A percentile compares a stretch with the other conserved stretches of the same genome.
phyloP scores from a whole-genome alignment of 169 alveolate genomes.

The Cryptosporidium meleagridis region DNA sequence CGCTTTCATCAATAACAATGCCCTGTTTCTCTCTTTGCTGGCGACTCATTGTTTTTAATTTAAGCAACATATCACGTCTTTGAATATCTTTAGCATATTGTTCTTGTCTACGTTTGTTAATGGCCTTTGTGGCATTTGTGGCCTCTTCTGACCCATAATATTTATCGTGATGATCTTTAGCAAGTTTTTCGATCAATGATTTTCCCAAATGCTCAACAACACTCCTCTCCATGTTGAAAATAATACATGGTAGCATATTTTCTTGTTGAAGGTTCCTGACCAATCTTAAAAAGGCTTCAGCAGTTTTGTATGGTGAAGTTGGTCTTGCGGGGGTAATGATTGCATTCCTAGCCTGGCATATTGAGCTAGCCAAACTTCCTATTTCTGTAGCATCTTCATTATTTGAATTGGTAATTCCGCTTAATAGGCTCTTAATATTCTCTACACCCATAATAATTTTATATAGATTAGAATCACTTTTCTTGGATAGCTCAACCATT shows the following conservation, averaged over 20 bases:
- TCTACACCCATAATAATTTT: conserved; percentile 38
- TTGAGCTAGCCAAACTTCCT: conserved; percentile 26
- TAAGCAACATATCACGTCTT: conserved; percentile 82
- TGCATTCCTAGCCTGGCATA: conserved; percentile 17
- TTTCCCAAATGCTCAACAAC: conserved; percentile 84
- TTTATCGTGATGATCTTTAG: conserved; percentile 86
- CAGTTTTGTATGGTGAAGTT: conserved; percentile 50
- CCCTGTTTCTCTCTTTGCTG: conserved; percentile 89
- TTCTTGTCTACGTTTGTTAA: conserved; percentile 84
- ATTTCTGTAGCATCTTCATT: neutral
- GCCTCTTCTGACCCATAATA: conserved; percentile 88
- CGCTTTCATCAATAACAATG: conserved; percentile 81
- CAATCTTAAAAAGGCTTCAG: conserved; percentile 80
- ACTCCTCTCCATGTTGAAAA: conserved; percentile 87
- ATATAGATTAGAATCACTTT: conserved; percentile 35
- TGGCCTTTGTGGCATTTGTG: conserved; percentile 82
- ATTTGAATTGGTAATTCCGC: neutral
- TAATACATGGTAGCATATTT: conserved; percentile 88
- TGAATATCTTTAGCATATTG: conserved; percentile 83
- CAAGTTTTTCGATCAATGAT: conserved; percentile 80
- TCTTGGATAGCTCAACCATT: conserved; percentile 40
- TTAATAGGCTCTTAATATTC: conserved; percentile 12
- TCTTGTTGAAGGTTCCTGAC: conserved; percentile 83
- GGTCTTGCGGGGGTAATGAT: conserved; percentile 21
- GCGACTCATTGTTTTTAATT: conserved; percentile 83